phyloP scores from a whole-genome alignment of 2,329 filamentous ascomycete species.

The Venturiaceae sp. region DNA sequence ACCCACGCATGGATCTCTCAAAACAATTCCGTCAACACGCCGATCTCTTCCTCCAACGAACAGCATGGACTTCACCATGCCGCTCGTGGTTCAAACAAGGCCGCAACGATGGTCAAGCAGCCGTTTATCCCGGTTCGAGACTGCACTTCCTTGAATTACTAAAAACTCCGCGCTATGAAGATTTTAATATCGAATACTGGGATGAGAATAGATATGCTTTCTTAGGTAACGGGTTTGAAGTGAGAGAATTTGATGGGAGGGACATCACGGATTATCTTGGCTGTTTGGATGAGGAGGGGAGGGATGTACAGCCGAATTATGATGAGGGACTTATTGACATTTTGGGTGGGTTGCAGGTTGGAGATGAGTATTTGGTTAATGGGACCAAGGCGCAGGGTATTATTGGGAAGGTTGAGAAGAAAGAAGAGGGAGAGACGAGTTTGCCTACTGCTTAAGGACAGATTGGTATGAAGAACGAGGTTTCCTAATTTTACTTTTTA shows the following conservation, averaged over 20 bases:
- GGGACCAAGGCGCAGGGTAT: neutral
- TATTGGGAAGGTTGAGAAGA: neutral
- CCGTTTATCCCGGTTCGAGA: constrained; percentile 28
- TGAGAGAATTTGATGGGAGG: constrained; percentile 35
- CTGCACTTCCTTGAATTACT: constrained; percentile 29
- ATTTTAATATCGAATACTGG: constrained; percentile 31
- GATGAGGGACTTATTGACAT: constrained; percentile 27
- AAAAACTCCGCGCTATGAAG: constrained; percentile 27
- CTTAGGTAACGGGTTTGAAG: constrained; percentile 34
- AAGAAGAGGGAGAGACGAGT: neutral
- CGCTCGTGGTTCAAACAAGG: constrained; percentile 27
- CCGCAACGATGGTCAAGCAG: constrained; percentile 24
- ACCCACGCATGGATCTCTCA: constrained; percentile 21
- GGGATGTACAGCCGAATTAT: constrained; percentile 31
- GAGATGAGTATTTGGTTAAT: constrained; percentile 14
- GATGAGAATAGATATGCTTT: constrained; percentile 30
- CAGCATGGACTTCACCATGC: constrained; percentile 25
- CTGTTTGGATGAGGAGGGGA: constrained; percentile 23
- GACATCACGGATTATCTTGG: constrained; percentile 38
- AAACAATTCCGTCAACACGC: constrained; percentile 29
- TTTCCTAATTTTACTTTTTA: too few relatives aligned
- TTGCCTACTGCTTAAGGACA: neutral
- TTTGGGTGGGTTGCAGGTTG: constrained; percentile 20
- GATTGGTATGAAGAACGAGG: neutral
- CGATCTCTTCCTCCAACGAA: constrained; percentile 28